Base-by-base conservation (phyloP, 805 yeast genomes). In the Candida golubevii region DNA sequence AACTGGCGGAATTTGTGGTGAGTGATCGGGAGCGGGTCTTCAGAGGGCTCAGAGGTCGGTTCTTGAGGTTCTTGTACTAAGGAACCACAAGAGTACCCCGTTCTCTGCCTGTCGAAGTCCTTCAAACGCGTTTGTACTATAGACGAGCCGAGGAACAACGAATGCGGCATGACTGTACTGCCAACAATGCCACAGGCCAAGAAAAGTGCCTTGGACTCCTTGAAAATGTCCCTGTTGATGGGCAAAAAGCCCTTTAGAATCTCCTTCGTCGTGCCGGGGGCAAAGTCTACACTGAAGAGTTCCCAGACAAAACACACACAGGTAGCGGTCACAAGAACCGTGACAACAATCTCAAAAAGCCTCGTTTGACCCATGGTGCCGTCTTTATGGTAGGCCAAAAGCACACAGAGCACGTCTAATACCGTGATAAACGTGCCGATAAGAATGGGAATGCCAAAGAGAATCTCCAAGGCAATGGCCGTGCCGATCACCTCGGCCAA, bases 401-500 rank as follows among this genome's bases (percentile, higher is more conserved):
- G 67, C 8, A 89, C 85, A 5, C 85, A 71, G 49, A 89, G 65
- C 7, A 89, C 97, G 59, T 89, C 97, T 3, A 86, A 60, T 1
- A 89, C 83, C 0, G 97, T 89, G 32, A 89, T 61, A 7, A 85
- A 50, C 3, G 89, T 95, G 42, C 97, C 97, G 33, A 74, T 63
- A 1, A 81, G 60, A 45, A 89, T 69, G 0, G 96, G 96, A 9
- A 89, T 78, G 1, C 76, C 72, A 55, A 89, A 82, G 26, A 89
- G 62, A 47, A 89, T 87, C 53, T 87, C 82, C 41, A 89, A 70
- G 0, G 96, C 80, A 38, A 89, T 86, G 9, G 96, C 96, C 3
- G 96, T 85, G 2, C 97, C 97, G 7, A 89, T 91, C 9, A 89
- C 96, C 62, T 89, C 97, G 0, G 97, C 97, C 55, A 89, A 67